A percentile compares a stretch with the other conserved stretches of the same genome.
Evolutionary conservation across 805 yeast genomes (phyloP).

Genomic region (Vanderwaltozyma polyspora): DNA sequence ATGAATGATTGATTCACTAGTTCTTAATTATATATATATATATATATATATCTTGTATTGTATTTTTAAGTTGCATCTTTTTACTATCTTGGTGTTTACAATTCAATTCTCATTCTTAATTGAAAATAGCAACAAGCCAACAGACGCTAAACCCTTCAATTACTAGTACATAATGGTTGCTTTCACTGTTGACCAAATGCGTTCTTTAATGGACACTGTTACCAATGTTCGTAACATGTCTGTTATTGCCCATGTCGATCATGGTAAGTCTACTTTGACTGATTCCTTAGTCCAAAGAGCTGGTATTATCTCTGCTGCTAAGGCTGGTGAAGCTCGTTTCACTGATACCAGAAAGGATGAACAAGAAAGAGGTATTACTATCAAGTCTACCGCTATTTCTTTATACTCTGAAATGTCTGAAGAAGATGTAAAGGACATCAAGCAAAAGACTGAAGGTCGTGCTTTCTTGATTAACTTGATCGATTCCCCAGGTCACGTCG

Average conservation of each 20-base stretch:
- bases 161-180: constrained; percentile 27
- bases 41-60: no score
- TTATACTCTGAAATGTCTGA: constrained; percentile 75
- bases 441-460: constrained; percentile 79
- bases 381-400: constrained; percentile 96
- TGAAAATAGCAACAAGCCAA: no score
- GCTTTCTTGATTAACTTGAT: constrained; percentile 94
- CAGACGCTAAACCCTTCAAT: no score
- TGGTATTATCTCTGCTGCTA: constrained; percentile 98
- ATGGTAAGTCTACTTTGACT: constrained; percentile 98
- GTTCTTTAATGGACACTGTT: constrained; percentile 98
- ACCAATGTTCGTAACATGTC: constrained; percentile 99
- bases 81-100: no score
- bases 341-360: constrained; percentile 99
- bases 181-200: constrained; percentile 79
- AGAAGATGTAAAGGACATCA: constrained; percentile 76
- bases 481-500: constrained; percentile 99
- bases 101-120: no score
- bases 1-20: no score
- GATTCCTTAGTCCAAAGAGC: constrained; percentile 98
- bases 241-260: constrained; percentile 99
- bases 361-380: constrained; percentile 99
- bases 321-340: constrained; percentile 99
- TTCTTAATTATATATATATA: no score
- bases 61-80: no score